Evolutionary conservation across 352 stramenopile species (phyloP).

Genomic region (Globisporangium cederbergense): DNA sequence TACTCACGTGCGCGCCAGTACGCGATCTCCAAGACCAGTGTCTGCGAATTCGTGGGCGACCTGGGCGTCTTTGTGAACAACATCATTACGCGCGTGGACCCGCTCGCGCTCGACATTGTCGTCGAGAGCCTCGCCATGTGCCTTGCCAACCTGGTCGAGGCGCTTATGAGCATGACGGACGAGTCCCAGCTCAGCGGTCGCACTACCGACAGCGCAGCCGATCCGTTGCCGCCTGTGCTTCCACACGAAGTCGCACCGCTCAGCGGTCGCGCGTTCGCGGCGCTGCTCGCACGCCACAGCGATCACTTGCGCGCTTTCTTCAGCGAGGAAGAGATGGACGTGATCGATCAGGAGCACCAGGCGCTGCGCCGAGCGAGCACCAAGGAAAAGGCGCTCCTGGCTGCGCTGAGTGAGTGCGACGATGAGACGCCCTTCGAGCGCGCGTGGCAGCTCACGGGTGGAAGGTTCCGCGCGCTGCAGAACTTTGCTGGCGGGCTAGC

Average conservation of each 20-base stretch:
- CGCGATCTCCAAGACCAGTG: constrained; percentile 25
- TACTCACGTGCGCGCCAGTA: constrained; percentile 29
- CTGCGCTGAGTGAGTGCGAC: constrained; percentile 18
- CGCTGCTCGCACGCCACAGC: constrained; percentile 33
- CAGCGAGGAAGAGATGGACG: constrained; percentile 33
- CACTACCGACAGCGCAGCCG: not conserved
- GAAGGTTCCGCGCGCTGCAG: constrained; percentile 48
- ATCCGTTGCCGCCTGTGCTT: constrained; percentile 33
- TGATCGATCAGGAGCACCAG: constrained; percentile 35
- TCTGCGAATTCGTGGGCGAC: constrained; percentile 42
- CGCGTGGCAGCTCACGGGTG: constrained; percentile 32
- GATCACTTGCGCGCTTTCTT: constrained; percentile 21
- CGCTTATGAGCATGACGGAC: constrained; percentile 16
- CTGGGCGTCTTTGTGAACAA: constrained; percentile 38
- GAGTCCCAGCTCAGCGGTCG: constrained; percentile 14
- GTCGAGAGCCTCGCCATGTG: constrained; percentile 22
- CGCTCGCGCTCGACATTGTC: constrained; percentile 24
- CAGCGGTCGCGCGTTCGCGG: constrained; percentile 42
- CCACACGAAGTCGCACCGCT: constrained; percentile 49
- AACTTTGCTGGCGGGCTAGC: constrained; percentile 56
- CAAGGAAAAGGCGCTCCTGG: constrained; percentile 25
- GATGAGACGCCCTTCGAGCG: constrained; percentile 34
- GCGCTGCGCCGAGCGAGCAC: constrained; percentile 22
- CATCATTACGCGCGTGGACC: constrained; percentile 21
- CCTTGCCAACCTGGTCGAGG: constrained; percentile 29